Evolutionary conservation across 257 asterid species (phyloP).

Genomic region (Ilex asprella): DNA sequence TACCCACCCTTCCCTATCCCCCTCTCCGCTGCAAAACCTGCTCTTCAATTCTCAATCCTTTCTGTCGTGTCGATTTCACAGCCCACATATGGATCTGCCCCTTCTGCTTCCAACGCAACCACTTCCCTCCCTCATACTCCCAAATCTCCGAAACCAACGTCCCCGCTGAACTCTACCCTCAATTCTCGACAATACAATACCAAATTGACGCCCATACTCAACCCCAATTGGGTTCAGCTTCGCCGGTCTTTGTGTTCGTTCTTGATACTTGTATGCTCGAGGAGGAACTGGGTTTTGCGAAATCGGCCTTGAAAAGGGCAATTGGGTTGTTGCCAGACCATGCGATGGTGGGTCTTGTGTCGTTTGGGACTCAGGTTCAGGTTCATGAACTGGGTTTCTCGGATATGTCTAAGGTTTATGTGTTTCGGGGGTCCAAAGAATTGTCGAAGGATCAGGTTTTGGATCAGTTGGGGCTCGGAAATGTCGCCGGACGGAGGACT

Average conservation of each 20-base stretch:
- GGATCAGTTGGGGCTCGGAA: conserved; percentile 77
- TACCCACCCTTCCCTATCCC: conserved; percentile 55
- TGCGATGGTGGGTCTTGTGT: conserved; percentile 92
- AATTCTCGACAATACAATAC: conserved; percentile 75
- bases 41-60: conserved; percentile 68
- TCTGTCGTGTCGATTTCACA: conserved; percentile 74
- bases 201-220: conserved; percentile 8
- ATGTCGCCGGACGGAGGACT: conserved; percentile 14
- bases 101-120: conserved; percentile 78
- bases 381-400: conserved; percentile 91
- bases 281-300: conserved; percentile 83
- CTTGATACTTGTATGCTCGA: conserved; percentile 90
- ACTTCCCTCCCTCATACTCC: conserved; percentile 65
- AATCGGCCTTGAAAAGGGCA: conserved; percentile 79
- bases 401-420: conserved; percentile 80
- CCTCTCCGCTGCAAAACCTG: conserved; percentile 93
- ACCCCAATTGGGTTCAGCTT: conserved; percentile 14
- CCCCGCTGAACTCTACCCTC: conserved; percentile 86
- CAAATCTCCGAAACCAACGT: conserved; percentile 61
- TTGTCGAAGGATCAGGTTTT: conserved; percentile 76
- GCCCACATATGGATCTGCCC: conserved; percentile 98
- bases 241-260: conserved; percentile 68
- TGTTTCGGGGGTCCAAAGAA: conserved; percentile 83
- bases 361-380: conserved; percentile 94
- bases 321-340: conserved; percentile 81